Base-by-base conservation (phyloP, 441 rosid species). In the Euphorbia corollata region DNA sequence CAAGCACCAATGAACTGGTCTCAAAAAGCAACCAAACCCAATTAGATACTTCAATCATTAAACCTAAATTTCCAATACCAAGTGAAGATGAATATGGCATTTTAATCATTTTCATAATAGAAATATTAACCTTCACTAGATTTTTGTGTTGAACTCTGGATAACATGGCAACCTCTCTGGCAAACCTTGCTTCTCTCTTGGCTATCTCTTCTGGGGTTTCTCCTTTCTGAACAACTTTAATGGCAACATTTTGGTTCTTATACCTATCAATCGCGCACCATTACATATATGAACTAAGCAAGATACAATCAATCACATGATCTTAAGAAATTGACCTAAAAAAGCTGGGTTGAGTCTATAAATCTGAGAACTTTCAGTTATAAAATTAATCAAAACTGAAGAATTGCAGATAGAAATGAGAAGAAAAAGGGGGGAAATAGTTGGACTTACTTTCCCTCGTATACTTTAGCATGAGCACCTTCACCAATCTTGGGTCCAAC, bases 401-500 rank as follows among this genome's bases (percentile, higher is more conserved):
- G 18, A 65, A 34, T 19, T 24, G 20, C 20, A 65, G 69, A 53
- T 7, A 59, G 18, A 39, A 65, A 43, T 1, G 47, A 51, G 27
- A 51, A 62, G n/a, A 34, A 36, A 68, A 19, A 27, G 51, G 70
- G 63, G 39, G 20, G 50, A 45, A 45, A 45, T 8, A 45, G 27
- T 54, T 76, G 67, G 77, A 86, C 98, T 87, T 83, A 93, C 98
- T 88, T 93, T 71, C 96, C 98, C 78, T 93, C 95, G 8, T 90
- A 93, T 12, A 93, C 98, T 81, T 93, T 90, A 75, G 96, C 98
- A 84, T 90, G 98, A 72, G 97, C 96, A 63, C 98, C 97, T 74
- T 93, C 98, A 32, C 98, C 98, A 81, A 93, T 86, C 81, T 89
- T 90, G 2, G 98, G 97, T 18, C 98, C 98, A 78, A 93, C 95